Conservation (phyloP, 352 stramenopile species). For the Pythium phragmiticola region DNA sequence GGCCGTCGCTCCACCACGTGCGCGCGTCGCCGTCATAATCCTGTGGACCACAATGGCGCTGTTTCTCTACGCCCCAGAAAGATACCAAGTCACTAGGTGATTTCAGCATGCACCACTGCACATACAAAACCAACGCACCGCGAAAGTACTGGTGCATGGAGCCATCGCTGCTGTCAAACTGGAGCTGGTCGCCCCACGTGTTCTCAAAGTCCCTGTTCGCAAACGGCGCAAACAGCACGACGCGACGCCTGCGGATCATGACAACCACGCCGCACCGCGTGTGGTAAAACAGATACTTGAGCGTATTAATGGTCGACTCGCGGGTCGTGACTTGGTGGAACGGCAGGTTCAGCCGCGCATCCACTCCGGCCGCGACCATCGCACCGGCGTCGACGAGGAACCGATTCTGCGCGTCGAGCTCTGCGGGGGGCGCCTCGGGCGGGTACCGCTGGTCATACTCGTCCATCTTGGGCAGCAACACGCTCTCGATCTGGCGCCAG, state of each 20-base stretch:
- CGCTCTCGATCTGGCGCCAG: slow-evolving; percentile 76
- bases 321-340: slow-evolving; percentile 90
- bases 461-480: slow-evolving; percentile 77
- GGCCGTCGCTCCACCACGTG: slow-evolving; percentile 99
- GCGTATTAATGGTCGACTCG: slow-evolving; percentile 92
- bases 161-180: slow-evolving; percentile 88
- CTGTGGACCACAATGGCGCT: slow-evolving; percentile 72
- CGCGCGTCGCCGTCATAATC: slow-evolving; percentile 79
- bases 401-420: slow-evolving; percentile 53
- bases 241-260: slow-evolving; percentile 94
- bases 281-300: slow-evolving; percentile 98
- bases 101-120: too few relatives aligned
- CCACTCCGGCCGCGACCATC: slow-evolving; percentile 54
- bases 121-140: slow-evolving; percentile 35
- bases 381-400: slow-evolving; percentile 58
- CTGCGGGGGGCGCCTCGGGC: slow-evolving; percentile 27
- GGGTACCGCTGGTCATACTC: slow-evolving; percentile 75
- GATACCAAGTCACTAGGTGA: background rate
- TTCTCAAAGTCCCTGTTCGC: slow-evolving; percentile 97
- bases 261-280: slow-evolving; percentile 99
- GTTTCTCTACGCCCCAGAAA: slow-evolving; percentile 48
- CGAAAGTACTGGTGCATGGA: slow-evolving; percentile 92
- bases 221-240: slow-evolving; percentile 97
- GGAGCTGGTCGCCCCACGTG: slow-evolving; percentile 93
- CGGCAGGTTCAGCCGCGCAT: slow-evolving; percentile 89